phyloP scores from a whole-genome alignment of 441 rosid genomes.

The Biscutella auriculata region DNA sequence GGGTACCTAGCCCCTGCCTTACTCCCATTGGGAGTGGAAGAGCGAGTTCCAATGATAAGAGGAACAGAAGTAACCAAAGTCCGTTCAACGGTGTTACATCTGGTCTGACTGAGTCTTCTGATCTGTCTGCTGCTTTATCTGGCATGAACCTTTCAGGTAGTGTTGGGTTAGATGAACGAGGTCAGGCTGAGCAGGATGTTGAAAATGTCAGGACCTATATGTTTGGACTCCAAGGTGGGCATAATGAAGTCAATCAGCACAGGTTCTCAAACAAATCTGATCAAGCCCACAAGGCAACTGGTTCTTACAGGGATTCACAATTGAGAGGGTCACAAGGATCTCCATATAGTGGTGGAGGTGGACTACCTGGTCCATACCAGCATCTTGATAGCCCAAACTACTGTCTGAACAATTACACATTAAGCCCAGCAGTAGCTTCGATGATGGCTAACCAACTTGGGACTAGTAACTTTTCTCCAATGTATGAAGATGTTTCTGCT shows the following conservation, averaged over 20 bases:
- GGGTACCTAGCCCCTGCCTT: conserved; percentile 81
- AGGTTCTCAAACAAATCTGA: conserved; percentile 37
- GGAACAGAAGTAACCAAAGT: conserved; percentile 36
- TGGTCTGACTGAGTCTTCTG: conserved; percentile 39
- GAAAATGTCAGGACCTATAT: conserved; percentile 47
- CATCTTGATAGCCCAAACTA: conserved; percentile 38
- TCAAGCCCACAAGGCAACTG: conserved; percentile 36
- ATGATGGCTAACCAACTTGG: conserved; percentile 61
- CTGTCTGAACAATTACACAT: conserved; percentile 39
- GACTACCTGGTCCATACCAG: conserved; percentile 39
- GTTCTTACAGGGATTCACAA: conserved; percentile 32
- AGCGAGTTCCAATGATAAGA: conserved; percentile 46
- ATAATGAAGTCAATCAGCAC: conserved; percentile 39
- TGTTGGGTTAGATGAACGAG: conserved; percentile 35
- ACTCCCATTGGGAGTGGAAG: conserved; percentile 85
- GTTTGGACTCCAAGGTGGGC: conserved; percentile 40
- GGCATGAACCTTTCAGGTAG: conserved; percentile 51
- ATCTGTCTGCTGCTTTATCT: conserved; percentile 52
- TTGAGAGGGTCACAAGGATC: conserved; percentile 59
- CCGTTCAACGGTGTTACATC: conserved; percentile 48
- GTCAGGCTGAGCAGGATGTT: conserved; percentile 36
- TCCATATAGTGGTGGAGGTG: conserved; percentile 38
- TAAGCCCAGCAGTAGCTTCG: conserved; percentile 52
- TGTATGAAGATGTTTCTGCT: conserved; percentile 59
- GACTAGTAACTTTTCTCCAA: conserved; percentile 41